These are phyloP conservation scores for Canariomyces notabilis DNA, from an alignment of 2,329 filamentous ascomycete genomes.

Conservation along the genomic window DNA sequence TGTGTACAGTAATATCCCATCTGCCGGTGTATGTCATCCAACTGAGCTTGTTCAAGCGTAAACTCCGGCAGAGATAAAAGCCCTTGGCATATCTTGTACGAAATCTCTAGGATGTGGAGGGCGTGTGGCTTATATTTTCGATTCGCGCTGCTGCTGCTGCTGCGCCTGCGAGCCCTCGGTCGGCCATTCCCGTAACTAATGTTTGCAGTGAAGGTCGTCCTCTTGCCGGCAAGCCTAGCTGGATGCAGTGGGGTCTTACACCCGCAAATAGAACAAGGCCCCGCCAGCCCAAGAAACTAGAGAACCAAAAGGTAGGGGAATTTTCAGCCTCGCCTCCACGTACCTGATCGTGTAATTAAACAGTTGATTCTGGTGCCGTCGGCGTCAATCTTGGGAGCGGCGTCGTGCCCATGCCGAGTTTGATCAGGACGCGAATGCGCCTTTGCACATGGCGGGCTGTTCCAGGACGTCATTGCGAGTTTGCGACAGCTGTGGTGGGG, in stretches of 20 bases:
- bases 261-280: conserved; percentile 12
- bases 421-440: background rate
- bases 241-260: conserved; percentile 3
- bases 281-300: background rate
- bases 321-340: background rate
- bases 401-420: background rate
- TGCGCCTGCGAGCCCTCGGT: background rate
- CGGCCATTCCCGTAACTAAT: background rate
- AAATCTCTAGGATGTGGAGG: background rate
- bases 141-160: background rate
- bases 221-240: background rate
- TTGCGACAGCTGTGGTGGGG: conserved; percentile 4
- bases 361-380: background rate
- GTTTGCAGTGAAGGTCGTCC: background rate
- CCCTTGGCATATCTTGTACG: background rate
- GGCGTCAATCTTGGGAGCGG: background rate
- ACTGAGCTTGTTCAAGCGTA: too few relatives aligned
- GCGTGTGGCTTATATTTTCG: background rate
- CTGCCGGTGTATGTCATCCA: background rate
- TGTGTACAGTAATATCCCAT: too few relatives aligned
- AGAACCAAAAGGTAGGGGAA: background rate
- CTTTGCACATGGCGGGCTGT: background rate
- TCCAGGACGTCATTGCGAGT: conserved; percentile 3
- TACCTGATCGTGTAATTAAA: conserved; percentile 1
- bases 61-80: too few relatives aligned